phyloP scores from a whole-genome alignment of 768 basidiomycete genomes.

The Saitozyma podzolica region DNA sequence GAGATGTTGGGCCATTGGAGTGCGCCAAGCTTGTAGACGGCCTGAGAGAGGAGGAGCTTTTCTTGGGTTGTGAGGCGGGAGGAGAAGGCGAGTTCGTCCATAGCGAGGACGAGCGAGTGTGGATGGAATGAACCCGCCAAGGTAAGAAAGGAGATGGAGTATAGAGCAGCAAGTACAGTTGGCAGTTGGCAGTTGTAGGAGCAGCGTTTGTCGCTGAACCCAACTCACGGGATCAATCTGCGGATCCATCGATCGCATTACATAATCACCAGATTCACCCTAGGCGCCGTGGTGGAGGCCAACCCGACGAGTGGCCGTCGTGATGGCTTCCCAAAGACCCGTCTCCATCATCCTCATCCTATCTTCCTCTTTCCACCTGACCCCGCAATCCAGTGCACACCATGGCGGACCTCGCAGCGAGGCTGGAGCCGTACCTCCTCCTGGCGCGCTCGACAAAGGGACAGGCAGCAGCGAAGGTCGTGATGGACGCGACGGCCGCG shows the following conservation, averaged over 20 bases:
- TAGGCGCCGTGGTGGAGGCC: background rate
- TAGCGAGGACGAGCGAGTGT: background rate
- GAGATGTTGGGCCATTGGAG: conserved; percentile 66
- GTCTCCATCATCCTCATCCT: background rate
- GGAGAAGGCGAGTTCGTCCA: conserved; percentile 11
- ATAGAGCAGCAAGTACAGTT: background rate
- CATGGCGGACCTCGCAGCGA: conserved; percentile 27
- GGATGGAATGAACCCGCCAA: background rate
- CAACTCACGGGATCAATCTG: too few species aligned
- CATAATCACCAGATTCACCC: background rate
- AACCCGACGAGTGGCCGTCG: background rate
- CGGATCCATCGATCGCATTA: background rate
- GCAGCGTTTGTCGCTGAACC: too few species aligned
- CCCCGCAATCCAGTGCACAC: background rate
- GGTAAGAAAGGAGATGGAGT: background rate
- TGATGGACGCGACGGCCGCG: conserved; percentile 81
- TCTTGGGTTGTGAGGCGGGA: conserved; percentile 57
- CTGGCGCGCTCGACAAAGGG: conserved; percentile 91
- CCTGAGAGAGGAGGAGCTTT: conserved; percentile 78
- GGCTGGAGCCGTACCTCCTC: conserved; percentile 76
- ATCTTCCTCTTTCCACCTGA: background rate
- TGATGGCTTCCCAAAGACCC: background rate
- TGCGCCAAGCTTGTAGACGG: conserved; percentile 75
- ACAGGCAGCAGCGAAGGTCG: conserved; percentile 78
- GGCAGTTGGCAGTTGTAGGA: background rate